These are phyloP conservation scores for Cyclanthera cordifolia DNA, from an alignment of 306 rosid genomes.

Conservation along the genomic window DNA sequence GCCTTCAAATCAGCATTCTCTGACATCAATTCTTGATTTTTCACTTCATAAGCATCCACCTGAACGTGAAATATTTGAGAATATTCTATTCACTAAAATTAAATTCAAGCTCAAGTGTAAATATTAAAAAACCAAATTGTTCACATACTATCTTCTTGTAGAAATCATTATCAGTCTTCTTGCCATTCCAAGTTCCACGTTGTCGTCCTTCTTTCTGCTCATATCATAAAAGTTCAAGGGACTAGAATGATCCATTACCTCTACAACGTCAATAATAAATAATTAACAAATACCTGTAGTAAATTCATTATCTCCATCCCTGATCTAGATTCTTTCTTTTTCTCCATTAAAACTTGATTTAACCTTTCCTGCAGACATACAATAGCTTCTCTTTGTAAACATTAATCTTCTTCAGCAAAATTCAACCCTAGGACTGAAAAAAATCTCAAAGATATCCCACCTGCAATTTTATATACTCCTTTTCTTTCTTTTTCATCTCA, in stretches of 20 bases:
- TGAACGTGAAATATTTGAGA: conserved; percentile 18
- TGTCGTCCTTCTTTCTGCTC: conserved; percentile 95
- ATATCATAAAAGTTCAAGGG: conserved; percentile 15
- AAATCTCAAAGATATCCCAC: conserved; percentile 23
- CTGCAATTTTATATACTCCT: conserved; percentile 96
- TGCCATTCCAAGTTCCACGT: conserved; percentile 99
- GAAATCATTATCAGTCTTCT: conserved; percentile 94
- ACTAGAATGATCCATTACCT: conserved; percentile 10
- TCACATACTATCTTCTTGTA: conserved; percentile 71
- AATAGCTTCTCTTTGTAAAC: conserved; percentile 10
- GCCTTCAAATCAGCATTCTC: conserved; percentile 95
- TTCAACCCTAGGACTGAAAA: conserved; percentile 9
- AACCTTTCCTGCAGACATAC: conserved; percentile 59
- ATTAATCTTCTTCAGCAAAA: conserved; percentile 13
- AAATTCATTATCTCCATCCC: conserved; percentile 99
- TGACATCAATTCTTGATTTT: conserved; percentile 76
- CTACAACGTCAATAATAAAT: background rate
- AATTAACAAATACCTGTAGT: conserved; percentile 61
- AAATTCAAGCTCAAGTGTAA: background rate
- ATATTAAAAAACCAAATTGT: background rate
- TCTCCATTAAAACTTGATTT: conserved; percentile 95
- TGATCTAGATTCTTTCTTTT: conserved; percentile 92
- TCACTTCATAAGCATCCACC: conserved; percentile 93
- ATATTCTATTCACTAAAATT: conserved; percentile 3
- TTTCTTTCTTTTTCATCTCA: conserved; percentile 98